phyloP scores from a whole-genome alignment of 2,329 filamentous ascomycete species.

The Colletotrichum sp. region DNA sequence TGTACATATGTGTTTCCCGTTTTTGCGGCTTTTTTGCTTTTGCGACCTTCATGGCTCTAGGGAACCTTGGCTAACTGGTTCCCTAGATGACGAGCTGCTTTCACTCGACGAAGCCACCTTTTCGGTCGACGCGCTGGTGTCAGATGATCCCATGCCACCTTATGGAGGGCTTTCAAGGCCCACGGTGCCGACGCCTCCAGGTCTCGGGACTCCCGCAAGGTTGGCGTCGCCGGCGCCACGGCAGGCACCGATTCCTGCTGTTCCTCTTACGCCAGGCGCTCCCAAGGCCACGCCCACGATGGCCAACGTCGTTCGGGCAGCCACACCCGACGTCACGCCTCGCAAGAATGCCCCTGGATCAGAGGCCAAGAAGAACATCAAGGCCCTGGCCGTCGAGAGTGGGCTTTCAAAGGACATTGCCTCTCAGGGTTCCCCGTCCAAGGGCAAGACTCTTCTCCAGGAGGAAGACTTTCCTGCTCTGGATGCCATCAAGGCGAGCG shows the following conservation, averaged over 20 bases:
- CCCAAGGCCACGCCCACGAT: conserved; percentile 27
- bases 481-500: conserved; percentile 47
- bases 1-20: conserved; percentile 45
- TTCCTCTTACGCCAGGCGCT: conserved; percentile 10
- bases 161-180: not conserved
- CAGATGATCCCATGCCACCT: conserved; percentile 53
- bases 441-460: conserved; percentile 43
- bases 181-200: conserved; percentile 34
- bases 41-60: conserved; percentile 14
- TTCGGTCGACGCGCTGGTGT: conserved; percentile 73
- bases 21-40: not conserved
- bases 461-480: conserved; percentile 70
- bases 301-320: conserved; percentile 15
- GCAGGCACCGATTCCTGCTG: conserved; percentile 18
- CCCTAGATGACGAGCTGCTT: conserved; percentile 66
- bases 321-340: conserved; percentile 38
- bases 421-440: conserved; percentile 36
- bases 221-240: conserved; percentile 37
- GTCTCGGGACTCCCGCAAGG: conserved; percentile 44
- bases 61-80: conserved; percentile 45
- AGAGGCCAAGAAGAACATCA: conserved; percentile 48
- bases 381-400: conserved; percentile 49
- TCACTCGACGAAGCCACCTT: conserved; percentile 65
- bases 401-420: conserved; percentile 53
- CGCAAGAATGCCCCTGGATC: conserved; percentile 31